phyloP scores from a whole-genome alignment of 2,329 filamentous ascomycete genomes.

The Xylaria sp. region DNA sequence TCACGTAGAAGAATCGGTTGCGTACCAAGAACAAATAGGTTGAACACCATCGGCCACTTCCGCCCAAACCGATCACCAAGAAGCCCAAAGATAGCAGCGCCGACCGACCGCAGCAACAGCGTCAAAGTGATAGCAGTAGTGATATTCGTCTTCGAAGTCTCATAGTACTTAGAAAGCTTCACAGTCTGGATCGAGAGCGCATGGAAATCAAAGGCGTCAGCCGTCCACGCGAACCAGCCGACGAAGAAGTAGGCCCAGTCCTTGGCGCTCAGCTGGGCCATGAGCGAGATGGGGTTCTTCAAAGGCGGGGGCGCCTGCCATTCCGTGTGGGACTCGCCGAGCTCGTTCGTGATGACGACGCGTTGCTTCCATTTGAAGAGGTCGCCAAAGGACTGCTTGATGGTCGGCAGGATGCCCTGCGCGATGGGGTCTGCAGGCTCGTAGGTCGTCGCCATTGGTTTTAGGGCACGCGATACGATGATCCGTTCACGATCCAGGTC shows the following conservation, averaged over 20 bases:
- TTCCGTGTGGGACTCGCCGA: conserved; percentile 60
- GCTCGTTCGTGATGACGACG: conserved; percentile 59
- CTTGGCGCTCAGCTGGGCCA: conserved; percentile 56
- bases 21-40: conserved; percentile 65
- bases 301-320: conserved; percentile 64
- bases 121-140: conserved; percentile 72
- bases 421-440: conserved; percentile 58
- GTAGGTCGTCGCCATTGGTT: conserved; percentile 23
- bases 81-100: conserved; percentile 70
- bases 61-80: conserved; percentile 74
- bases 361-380: conserved; percentile 71
- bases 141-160: conserved; percentile 56
- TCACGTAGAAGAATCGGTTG: background rate
- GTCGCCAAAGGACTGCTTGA: conserved; percentile 58
- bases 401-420: conserved; percentile 58
- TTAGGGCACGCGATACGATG: background rate
- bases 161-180: conserved; percentile 59
- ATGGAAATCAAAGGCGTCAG: conserved; percentile 81
- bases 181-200: conserved; percentile 72
- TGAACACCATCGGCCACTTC: conserved; percentile 78
- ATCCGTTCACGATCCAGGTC: background rate
- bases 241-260: conserved; percentile 75
- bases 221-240: conserved; percentile 70
- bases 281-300: conserved; percentile 64
- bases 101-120: conserved; percentile 66